Conservation (phyloP, 768 basidiomycete genomes). For the Lactarius hengduanensis region DNA sequence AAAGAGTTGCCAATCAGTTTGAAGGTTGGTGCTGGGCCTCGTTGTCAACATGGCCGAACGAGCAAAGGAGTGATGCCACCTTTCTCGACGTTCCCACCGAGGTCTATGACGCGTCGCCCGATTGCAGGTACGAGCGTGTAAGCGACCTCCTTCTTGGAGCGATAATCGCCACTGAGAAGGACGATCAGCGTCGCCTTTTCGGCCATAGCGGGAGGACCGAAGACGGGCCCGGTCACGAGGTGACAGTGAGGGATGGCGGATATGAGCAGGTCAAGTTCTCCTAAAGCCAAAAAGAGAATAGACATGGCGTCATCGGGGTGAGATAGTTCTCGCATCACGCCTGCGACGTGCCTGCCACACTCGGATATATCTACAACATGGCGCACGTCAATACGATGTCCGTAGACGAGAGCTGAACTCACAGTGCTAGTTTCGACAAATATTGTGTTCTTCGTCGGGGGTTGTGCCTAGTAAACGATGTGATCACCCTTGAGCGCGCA, state of each 20-base stretch:
- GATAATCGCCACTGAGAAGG: slow-evolving; percentile 76
- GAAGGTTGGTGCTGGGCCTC: slow-evolving; percentile 54
- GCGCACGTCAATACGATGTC: slow-evolving; percentile 7
- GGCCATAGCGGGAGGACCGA: slow-evolving; percentile 68
- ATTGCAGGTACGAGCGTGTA: slow-evolving; percentile 78
- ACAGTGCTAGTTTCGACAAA: slow-evolving; percentile 88
- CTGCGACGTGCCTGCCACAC: slow-evolving; percentile 42
- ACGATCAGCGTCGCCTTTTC: slow-evolving; percentile 64
- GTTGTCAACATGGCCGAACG: neutral
- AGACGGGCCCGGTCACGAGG: slow-evolving; percentile 76
- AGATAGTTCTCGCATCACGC: neutral
- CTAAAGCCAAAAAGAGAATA: slow-evolving; percentile 35
- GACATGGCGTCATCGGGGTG: slow-evolving; percentile 3
- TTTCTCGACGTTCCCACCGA: slow-evolving; percentile 85
- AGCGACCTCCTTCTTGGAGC: slow-evolving; percentile 77
- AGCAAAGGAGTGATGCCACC: slow-evolving; percentile 39
- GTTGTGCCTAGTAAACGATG: slow-evolving; percentile 30
- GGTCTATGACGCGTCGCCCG: slow-evolving; percentile 72
- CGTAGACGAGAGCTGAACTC: slow-evolving; percentile 32
- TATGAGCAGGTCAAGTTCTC: slow-evolving; percentile 67
- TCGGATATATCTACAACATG: slow-evolving; percentile 50
- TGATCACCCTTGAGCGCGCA: neutral
- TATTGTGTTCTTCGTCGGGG: slow-evolving; percentile 57
- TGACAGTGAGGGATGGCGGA: slow-evolving; percentile 56
- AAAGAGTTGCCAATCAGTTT: slow-evolving; percentile 82